phyloP scores from a whole-genome alignment of 495 filamentous ascomycete genomes.

The Penicillium mononematosum region DNA sequence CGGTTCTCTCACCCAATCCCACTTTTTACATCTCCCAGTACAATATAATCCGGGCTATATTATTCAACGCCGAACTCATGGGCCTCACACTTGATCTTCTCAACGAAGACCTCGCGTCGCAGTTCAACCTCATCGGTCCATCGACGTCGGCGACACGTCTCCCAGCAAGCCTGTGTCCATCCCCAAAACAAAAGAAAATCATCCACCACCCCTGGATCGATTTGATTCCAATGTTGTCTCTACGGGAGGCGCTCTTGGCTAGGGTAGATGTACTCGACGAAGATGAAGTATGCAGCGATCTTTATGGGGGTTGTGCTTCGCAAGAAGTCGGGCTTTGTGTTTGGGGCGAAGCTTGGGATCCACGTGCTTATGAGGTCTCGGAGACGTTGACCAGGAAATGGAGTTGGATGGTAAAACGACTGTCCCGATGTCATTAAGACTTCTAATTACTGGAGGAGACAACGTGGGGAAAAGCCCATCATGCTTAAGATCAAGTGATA shows the following conservation, averaged over 20 bases:
- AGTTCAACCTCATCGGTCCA: slow-evolving; percentile 23
- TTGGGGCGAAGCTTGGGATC: slow-evolving; percentile 31
- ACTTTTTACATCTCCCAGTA: slow-evolving; percentile 13
- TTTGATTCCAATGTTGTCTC: slow-evolving; percentile 22
- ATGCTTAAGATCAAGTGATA: background rate
- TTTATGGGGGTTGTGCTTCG: slow-evolving; percentile 13
- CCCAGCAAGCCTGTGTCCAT: slow-evolving; percentile 24
- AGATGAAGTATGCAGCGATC: slow-evolving; percentile 24
- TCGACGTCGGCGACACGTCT: slow-evolving; percentile 6
- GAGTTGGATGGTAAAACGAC: slow-evolving; percentile 17
- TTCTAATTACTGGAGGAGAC: slow-evolving; percentile 27
- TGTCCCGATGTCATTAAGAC: slow-evolving; percentile 24
- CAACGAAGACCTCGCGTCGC: slow-evolving; percentile 24
- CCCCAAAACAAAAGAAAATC: slow-evolving; percentile 17
- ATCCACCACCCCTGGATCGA: slow-evolving; percentile 33
- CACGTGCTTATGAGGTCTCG: slow-evolving; percentile 24
- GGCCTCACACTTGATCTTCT: slow-evolving; percentile 19
- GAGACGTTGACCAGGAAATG: slow-evolving; percentile 20
- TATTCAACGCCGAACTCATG: slow-evolving; percentile 21
- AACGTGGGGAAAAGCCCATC: slow-evolving; percentile 21
- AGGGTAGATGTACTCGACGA: slow-evolving; percentile 16
- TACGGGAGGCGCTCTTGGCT: slow-evolving; percentile 16
- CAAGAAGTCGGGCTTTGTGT: slow-evolving; percentile 17
- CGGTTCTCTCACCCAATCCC: background rate
- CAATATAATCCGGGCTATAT: slow-evolving; percentile 18